These are phyloP conservation scores for Juncus inflexus DNA, from an alignment of 176 grass and related monocot genomes.

Conservation along the genomic window DNA sequence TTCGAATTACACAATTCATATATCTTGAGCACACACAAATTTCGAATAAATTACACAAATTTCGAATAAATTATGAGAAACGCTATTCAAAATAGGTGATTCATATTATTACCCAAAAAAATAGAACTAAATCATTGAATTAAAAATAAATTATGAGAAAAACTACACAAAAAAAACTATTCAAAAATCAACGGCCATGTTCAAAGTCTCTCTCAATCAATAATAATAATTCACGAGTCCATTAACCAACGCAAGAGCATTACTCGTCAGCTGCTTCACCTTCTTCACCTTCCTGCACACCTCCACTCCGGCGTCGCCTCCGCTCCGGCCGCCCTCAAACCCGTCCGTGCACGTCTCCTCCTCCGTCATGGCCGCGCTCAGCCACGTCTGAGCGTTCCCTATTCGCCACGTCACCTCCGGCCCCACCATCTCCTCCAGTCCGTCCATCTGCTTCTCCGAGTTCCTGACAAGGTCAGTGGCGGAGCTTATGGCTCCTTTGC, in stretches of 20 bases:
- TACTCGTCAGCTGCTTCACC: constrained; percentile 42
- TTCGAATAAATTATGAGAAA: no score
- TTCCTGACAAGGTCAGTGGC: constrained; percentile 29
- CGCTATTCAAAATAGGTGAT: no score
- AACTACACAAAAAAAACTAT: no score
- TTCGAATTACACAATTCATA: no score
- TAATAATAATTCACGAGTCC: constrained; percentile 12
- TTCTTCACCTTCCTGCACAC: constrained; percentile 12
- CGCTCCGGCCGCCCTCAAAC: background rate
- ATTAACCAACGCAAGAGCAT: constrained; percentile 49
- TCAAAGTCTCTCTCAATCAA: background rate
- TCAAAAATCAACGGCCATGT: no score
- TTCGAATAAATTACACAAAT: no score
- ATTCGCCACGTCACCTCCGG: constrained; percentile 38
- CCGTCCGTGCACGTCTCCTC: constrained; percentile 58
- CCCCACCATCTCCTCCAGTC: constrained; percentile 21
- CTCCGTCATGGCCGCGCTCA: constrained; percentile 53
- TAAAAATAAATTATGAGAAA: no score
- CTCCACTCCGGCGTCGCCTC: constrained; percentile 12
- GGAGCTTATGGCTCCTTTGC: constrained; percentile 23
- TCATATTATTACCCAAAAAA: no score
- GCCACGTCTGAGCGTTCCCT: constrained; percentile 60
- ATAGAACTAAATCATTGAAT: no score
- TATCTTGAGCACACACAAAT: no score
- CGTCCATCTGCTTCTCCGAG: constrained; percentile 19